Base-by-base conservation (phyloP, 2,329 filamentous ascomycete species). In the Rutstroemia sp. region DNA sequence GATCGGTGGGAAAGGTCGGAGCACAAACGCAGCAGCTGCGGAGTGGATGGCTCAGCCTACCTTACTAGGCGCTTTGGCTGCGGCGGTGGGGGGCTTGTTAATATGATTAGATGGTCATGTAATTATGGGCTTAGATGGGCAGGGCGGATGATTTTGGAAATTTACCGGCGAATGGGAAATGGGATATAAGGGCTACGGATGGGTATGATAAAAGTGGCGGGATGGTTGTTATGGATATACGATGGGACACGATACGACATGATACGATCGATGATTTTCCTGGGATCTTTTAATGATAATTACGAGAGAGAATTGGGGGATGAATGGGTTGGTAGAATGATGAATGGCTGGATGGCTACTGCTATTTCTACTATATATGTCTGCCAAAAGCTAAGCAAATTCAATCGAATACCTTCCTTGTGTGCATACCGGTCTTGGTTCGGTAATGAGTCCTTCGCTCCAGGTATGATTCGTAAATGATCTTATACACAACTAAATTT, bases 1-100 rank as follows among this genome's bases (percentile, higher is more conserved):
- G 10, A 30, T 47, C n/a, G 53, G 55, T 34, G 61, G 60, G n/a
- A 66, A 65, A 39, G 45, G 62, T 12, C 34, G 61, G 36, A 58
- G 59, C 9, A 62, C 60, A 6, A 63, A 56, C 42, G 60, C 57
- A 30, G 63, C 62, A 8, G 61, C 44, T n/a, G 60, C 58, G 47
- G 48, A 40, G 16, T 50, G 58, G 5, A 62, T 58, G 12, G 44
- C 46, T 9, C 17, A 46, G n/a, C 48, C 40, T 30, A 53, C 54
- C 8, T 9, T 53, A 5, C 42, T 56, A 1, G 48, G 42, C 30
- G 30, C 30, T 10, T 27, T 56, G 4, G 40, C 30, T 36, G 54
- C 10, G 3, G 54, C 42, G 6, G 9, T 53, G 5, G 48, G 48
- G 8, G 48, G 48, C 3, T 7, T 56, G 8, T 56, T 38, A 14